A percentile compares a stretch with the other conserved stretches of the same genome.
Conservation (phyloP, 768 basidiomycete genomes). For the Erythrobasidium yunnanense region DNA sequence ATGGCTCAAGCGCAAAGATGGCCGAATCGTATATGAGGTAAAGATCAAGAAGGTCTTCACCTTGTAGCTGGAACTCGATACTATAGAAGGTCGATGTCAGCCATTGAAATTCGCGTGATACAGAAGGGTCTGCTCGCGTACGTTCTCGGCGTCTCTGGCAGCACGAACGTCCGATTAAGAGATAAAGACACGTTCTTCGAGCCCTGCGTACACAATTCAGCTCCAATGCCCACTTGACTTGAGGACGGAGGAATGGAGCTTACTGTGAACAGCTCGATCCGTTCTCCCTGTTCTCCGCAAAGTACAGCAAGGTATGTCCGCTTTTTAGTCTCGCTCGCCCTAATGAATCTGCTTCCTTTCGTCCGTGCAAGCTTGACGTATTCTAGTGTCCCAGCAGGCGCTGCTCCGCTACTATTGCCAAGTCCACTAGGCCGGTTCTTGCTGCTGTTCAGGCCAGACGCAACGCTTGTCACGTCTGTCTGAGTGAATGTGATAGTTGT, state of each 20-base stretch:
- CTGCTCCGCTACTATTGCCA: too few relatives aligned
- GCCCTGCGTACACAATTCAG: constrained; percentile 28
- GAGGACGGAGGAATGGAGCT: constrained; percentile 47
- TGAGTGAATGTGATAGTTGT: constrained; percentile 21
- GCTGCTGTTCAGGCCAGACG: too few relatives aligned
- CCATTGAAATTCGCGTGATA: neutral
- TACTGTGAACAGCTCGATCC: constrained; percentile 85
- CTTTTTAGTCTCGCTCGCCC: constrained; percentile 77
- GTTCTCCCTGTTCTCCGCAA: constrained; percentile 83
- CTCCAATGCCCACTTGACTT: neutral
- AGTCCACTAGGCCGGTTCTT: too few relatives aligned
- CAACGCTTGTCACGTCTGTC: neutral
- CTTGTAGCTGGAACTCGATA: constrained; percentile 76
- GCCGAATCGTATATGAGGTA: constrained; percentile 82
- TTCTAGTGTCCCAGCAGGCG: constrained; percentile 57
- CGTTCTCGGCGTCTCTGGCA: constrained; percentile 70
- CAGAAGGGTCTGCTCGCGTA: neutral
- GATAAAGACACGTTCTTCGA: constrained; percentile 50
- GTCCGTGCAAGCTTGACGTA: constrained; percentile 88
- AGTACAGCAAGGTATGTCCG: constrained; percentile 92
- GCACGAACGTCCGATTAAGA: constrained; percentile 81
- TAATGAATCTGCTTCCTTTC: constrained; percentile 69
- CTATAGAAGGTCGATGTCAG: constrained; percentile 41
- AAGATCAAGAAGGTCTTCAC: constrained; percentile 82
- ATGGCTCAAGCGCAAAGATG: constrained; percentile 82